Conservation (phyloP, 495 filamentous ascomycete species). For the Oleoguttula mirabilis region DNA sequence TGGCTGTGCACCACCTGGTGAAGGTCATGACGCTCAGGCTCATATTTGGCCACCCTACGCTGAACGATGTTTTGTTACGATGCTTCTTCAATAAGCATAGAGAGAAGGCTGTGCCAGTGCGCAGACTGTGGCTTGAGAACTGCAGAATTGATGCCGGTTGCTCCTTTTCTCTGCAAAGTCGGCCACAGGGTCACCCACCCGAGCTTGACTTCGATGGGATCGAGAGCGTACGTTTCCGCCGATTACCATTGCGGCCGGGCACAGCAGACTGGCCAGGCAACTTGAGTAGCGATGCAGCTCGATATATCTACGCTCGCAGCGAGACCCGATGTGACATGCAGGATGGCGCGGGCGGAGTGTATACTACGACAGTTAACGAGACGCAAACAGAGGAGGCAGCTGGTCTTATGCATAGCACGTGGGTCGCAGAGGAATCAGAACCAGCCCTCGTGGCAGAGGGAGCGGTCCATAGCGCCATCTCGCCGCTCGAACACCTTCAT, state of each 20-base stretch:
- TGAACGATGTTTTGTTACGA: conserved; percentile 22
- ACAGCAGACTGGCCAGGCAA: no score
- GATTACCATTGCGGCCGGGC: conserved; percentile 11
- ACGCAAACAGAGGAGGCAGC: not conserved
- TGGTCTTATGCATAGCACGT: not conserved
- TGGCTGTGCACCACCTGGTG: conserved; percentile 22
- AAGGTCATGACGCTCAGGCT: conserved; percentile 27
- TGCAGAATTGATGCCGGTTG: conserved; percentile 18
- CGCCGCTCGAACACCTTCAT: not conserved
- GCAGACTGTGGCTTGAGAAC: conserved; percentile 29
- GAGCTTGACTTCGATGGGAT: conserved; percentile 17
- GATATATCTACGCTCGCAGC: no score
- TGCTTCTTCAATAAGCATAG: conserved; percentile 23
- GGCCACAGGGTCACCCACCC: conserved; percentile 1
- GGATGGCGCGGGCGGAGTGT: not conserved
- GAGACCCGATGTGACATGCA: not conserved
- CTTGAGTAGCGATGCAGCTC: no score
- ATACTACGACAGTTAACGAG: not conserved
- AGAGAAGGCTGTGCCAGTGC: conserved; percentile 14
- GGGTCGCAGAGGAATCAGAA: not conserved
- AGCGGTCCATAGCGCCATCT: no score
- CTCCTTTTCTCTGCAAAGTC: not conserved
- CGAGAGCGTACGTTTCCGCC: conserved; percentile 25
- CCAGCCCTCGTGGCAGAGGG: no score
- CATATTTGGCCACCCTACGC: conserved; percentile 22